Conservation (phyloP, 306 rosid species). For the Hippophae gyantsensis region DNA sequence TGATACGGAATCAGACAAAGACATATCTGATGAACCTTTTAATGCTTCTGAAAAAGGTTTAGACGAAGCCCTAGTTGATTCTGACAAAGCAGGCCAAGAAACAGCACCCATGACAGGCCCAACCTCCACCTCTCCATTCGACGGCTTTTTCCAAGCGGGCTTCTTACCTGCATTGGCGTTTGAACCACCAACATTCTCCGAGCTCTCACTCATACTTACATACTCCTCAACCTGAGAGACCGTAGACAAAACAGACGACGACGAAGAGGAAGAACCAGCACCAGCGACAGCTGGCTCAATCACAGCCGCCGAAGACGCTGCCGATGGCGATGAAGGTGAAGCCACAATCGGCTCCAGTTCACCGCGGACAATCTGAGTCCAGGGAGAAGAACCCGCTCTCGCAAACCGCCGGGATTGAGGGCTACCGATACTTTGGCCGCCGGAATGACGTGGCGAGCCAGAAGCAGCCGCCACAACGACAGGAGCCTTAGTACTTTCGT, state of each 20-base stretch:
- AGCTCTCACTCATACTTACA: constrained; percentile 22
- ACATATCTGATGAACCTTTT: constrained; percentile 46
- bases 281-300: constrained; percentile 21
- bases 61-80: constrained; percentile 37
- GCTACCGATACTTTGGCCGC: constrained; percentile 19
- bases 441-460: constrained; percentile 35
- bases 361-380: constrained; percentile 51
- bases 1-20: constrained; percentile 29
- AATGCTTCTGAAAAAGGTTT: constrained; percentile 47
- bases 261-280: constrained; percentile 8
- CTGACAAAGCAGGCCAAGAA: constrained; percentile 66
- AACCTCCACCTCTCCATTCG: constrained; percentile 45
- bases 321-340: constrained; percentile 23
- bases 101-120: constrained; percentile 59
- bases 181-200: constrained; percentile 23
- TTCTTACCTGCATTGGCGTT: constrained; percentile 39
- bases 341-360: constrained; percentile 46
- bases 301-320: constrained; percentile 14
- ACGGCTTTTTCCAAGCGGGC: constrained; percentile 68
- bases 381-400: constrained; percentile 29
- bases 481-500: constrained; percentile 8
- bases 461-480: constrained; percentile 12
- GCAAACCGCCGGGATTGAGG: constrained; percentile 37
- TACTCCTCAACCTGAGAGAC: constrained; percentile 31
- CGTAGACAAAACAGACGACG: constrained; percentile 22